phyloP scores from a whole-genome alignment of 768 basidiomycete genomes.

The Amanita phalloides region DNA sequence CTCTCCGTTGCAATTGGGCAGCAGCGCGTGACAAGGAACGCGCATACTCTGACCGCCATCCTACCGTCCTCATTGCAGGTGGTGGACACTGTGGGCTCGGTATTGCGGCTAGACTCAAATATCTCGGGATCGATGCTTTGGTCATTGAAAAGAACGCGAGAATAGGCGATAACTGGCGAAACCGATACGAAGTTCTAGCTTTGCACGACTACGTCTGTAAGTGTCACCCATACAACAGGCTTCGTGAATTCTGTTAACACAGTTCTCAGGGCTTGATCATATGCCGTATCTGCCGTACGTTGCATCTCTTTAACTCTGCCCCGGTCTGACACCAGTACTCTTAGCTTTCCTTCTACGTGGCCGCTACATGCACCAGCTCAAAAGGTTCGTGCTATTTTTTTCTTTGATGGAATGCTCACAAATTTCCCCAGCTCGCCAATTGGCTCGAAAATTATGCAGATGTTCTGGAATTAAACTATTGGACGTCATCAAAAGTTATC shows the following conservation, averaged over 20 bases:
- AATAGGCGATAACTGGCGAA: conserved; percentile 58
- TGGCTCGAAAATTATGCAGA: conserved; percentile 24
- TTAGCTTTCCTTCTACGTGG: conserved; percentile 52
- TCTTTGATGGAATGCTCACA: neutral
- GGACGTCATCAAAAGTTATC: conserved; percentile 31
- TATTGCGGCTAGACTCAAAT: conserved; percentile 55
- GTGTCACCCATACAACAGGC: conserved; percentile 15
- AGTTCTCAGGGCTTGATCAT: conserved; percentile 36
- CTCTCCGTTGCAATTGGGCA: conserved; percentile 48
- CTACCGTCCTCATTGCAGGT: conserved; percentile 61
- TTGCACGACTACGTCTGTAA: conserved; percentile 57
- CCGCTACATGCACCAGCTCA: conserved; percentile 45
- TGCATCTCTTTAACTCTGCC: neutral
- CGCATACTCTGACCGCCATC: conserved; percentile 37
- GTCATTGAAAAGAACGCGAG: conserved; percentile 55
- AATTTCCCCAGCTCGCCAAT: conserved; percentile 16
- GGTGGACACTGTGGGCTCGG: conserved; percentile 61
- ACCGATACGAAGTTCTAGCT: conserved; percentile 55
- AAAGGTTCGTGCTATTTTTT: conserved; percentile 22
- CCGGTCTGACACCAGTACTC: neutral
- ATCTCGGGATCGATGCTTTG: conserved; percentile 42
- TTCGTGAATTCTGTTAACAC: neutral
- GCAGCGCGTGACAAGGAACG: conserved; percentile 28
- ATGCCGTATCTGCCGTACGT: conserved; percentile 53
- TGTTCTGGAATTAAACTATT: conserved; percentile 35